Evolutionary conservation across 352 stramenopile species (phyloP).

Genomic region (Globisporangium barbulae): DNA sequence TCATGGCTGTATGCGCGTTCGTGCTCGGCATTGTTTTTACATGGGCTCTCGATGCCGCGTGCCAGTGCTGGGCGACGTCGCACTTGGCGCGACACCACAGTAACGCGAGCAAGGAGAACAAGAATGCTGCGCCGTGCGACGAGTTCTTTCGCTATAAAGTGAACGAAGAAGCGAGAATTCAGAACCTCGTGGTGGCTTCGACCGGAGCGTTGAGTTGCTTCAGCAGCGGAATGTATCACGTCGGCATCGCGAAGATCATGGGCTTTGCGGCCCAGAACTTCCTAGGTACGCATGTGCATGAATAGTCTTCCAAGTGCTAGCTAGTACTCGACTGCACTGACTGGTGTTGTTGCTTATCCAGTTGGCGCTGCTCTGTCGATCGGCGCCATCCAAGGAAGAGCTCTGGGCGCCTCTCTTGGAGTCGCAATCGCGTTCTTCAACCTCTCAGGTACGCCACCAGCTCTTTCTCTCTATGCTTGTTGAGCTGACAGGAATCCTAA

Average conservation of each 20-base stretch:
- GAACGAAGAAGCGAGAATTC: not conserved
- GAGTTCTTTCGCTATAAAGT: not conserved
- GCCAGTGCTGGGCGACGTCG: not conserved
- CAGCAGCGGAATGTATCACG: not conserved
- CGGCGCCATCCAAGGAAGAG: not conserved
- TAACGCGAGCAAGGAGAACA: not conserved
- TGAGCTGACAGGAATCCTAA: not conserved
- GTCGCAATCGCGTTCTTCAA: not conserved
- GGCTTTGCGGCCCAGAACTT: constrained; percentile 1
- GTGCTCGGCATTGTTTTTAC: not conserved
- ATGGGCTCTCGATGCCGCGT: not conserved
- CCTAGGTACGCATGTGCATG: not conserved
- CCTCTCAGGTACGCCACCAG: not conserved
- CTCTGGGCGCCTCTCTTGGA: not conserved
- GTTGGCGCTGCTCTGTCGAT: not conserved
- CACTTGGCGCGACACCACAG: not conserved
- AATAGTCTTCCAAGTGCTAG: no score
- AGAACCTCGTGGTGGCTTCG: not conserved
- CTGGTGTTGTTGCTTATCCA: not conserved
- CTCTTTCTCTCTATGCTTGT: no score
- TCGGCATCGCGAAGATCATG: constrained; percentile 2
- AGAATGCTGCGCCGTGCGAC: not conserved
- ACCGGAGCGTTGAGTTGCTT: not conserved
- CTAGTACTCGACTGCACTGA: not conserved
- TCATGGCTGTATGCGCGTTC: not conserved